Percentiles rank a stretch among this genome's conserved stretches.
These are phyloP conservation scores for Suhomyces kilbournensis DNA, from an alignment of 805 yeast species.

Conservation along the genomic window DNA sequence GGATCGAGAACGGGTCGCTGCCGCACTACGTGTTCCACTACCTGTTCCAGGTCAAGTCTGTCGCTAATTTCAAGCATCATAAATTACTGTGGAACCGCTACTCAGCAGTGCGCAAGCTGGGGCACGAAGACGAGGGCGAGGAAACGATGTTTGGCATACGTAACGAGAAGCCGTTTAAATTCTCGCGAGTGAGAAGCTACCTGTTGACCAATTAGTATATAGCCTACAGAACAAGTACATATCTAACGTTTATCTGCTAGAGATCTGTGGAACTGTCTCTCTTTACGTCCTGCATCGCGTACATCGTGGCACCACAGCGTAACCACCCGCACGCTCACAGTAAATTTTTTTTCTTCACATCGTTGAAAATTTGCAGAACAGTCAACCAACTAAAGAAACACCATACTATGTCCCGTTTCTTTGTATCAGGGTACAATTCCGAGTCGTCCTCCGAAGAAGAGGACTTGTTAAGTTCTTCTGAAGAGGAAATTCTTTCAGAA, in stretches of 20 bases:
- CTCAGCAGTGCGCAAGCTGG: constrained; percentile 48
- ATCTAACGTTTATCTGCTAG: not conserved
- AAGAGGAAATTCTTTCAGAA: constrained; percentile 57
- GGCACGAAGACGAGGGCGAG: constrained; percentile 46
- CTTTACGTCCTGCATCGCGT: constrained; percentile 6
- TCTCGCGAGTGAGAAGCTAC: constrained; percentile 58
- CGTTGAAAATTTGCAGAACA: constrained; percentile 26
- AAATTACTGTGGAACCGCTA: constrained; percentile 71
- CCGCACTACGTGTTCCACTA: constrained; percentile 63
- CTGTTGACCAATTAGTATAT: constrained; percentile 8
- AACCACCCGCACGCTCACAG: constrained; percentile 8
- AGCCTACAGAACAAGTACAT: not conserved
- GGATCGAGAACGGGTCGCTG: constrained; percentile 55
- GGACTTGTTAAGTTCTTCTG: constrained; percentile 51
- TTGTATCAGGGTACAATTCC: constrained; percentile 60
- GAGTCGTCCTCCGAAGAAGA: constrained; percentile 54
- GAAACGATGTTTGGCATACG: constrained; percentile 48
- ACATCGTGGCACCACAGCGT: constrained; percentile 6
- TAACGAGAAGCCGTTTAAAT: constrained; percentile 78
- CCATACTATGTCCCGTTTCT: constrained; percentile 82
- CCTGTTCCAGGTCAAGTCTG: constrained; percentile 53
- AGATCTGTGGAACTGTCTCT: not conserved
- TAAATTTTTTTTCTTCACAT: constrained; percentile 13
- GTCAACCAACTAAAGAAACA: not conserved
- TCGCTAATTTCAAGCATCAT: constrained; percentile 56